These are phyloP conservation scores for Ajuga chamaepitys DNA, from an alignment of 257 asterid species.

Conservation along the genomic window DNA sequence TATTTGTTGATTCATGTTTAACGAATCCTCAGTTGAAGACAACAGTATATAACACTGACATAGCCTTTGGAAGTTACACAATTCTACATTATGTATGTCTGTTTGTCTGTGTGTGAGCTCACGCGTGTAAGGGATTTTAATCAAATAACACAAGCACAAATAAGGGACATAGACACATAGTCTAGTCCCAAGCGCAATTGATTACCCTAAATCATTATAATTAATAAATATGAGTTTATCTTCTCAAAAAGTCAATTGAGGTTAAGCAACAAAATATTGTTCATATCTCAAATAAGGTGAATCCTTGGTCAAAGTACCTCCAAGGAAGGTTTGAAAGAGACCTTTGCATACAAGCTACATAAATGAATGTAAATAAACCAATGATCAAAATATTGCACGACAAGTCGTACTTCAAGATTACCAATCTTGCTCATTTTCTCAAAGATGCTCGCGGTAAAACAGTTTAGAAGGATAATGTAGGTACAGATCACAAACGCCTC, in stretches of 20 bases:
- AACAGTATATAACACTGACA: no score
- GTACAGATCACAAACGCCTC: background rate
- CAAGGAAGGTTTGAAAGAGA: background rate
- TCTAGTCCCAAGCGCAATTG: background rate
- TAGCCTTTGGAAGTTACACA: background rate
- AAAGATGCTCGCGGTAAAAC: background rate
- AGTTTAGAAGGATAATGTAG: background rate
- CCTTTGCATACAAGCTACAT: background rate
- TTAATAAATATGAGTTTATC: background rate
- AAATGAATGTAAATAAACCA: background rate
- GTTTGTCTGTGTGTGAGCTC: background rate
- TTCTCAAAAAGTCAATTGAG: background rate
- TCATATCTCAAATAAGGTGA: background rate
- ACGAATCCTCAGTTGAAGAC: background rate
- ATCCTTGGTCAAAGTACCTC: background rate
- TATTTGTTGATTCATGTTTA: background rate
- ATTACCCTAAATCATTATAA: background rate
- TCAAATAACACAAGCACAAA: background rate
- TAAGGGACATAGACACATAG: background rate
- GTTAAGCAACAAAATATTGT: background rate
- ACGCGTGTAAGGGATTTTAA: no score
- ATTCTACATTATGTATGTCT: background rate
- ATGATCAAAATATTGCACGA: background rate
- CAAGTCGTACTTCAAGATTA: constrained; percentile 1
- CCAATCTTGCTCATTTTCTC: background rate